phyloP scores from a whole-genome alignment of 345 rosid genomes.

The Mangifera indica region DNA sequence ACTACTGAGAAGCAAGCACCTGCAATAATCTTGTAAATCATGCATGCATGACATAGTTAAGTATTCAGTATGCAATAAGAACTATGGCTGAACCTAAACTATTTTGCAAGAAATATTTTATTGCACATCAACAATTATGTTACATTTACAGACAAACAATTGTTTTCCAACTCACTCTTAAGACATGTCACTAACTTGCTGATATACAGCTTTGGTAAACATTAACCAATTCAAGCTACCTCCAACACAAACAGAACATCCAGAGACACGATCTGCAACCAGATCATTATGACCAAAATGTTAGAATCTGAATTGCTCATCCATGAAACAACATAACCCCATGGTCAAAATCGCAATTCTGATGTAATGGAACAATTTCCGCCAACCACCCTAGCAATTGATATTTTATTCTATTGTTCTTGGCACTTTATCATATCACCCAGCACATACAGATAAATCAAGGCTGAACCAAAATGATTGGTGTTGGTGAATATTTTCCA shows the following conservation, averaged over 20 bases:
- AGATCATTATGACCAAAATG: not conserved
- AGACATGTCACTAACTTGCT: too few relatives aligned
- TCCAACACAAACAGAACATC: not conserved
- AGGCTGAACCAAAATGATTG: not conserved
- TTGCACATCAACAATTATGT: slow-evolving; percentile 23
- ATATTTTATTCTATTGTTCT: not conserved
- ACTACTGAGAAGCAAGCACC: too few relatives aligned
- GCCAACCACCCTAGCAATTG: not conserved
- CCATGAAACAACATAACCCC: not conserved
- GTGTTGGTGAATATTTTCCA: not conserved
- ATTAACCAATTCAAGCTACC: not conserved
- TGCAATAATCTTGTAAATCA: too few relatives aligned
- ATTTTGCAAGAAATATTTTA: not conserved
- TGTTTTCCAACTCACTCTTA: not conserved
- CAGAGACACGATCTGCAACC: not conserved
- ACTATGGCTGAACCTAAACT: too few relatives aligned
- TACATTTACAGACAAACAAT: not conserved
- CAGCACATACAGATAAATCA: not conserved
- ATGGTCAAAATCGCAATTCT: not conserved
- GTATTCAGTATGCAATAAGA: too few relatives aligned
- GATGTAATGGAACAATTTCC: not conserved
- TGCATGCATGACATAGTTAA: too few relatives aligned
- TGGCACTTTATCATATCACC: not conserved
- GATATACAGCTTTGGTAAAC: not conserved
- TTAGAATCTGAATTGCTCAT: not conserved